Percentiles rank a stretch among this genome's conserved stretches.
Conservation (phyloP, 371 early-diverging fungal genomes). For the Rhizopus stolonifer region DNA sequence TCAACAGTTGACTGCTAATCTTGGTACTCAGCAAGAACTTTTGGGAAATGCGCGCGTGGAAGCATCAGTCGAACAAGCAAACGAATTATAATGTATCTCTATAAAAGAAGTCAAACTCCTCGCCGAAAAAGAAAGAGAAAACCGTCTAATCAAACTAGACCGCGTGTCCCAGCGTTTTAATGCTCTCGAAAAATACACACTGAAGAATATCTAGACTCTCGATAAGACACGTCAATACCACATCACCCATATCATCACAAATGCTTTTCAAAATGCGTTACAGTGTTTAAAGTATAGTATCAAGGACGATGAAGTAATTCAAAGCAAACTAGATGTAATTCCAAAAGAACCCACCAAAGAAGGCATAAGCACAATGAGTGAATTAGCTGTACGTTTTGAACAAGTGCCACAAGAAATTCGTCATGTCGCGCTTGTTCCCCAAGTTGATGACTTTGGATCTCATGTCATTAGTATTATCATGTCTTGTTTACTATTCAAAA, state of each 20-base stretch:
- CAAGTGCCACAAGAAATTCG: constrained; percentile 65
- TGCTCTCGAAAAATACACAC: constrained; percentile 61
- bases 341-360: constrained; percentile 49
- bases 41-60: constrained; percentile 42
- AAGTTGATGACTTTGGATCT: constrained; percentile 77
- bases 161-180: constrained; percentile 73
- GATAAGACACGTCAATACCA: constrained; percentile 49
- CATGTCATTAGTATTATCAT: constrained; percentile 71
- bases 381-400: constrained; percentile 71
- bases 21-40: constrained; percentile 35
- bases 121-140: constrained; percentile 85
- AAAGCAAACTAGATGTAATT: constrained; percentile 59
- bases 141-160: constrained; percentile 82
- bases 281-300: constrained; percentile 55
- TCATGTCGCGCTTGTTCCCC: constrained; percentile 78
- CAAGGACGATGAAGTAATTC: constrained; percentile 59
- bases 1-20: constrained; percentile 34
- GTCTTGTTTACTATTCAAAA: constrained; percentile 74
- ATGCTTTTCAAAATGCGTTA: constrained; percentile 51
- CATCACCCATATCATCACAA: constrained; percentile 44
- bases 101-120: constrained; percentile 66
- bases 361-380: constrained; percentile 69
- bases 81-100: constrained; percentile 56
- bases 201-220: constrained; percentile 59
- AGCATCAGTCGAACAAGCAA: constrained; percentile 42